Evolutionary conservation across 2,329 filamentous ascomycete species (phyloP).

Genomic region (Stenocarpella maydis): DNA sequence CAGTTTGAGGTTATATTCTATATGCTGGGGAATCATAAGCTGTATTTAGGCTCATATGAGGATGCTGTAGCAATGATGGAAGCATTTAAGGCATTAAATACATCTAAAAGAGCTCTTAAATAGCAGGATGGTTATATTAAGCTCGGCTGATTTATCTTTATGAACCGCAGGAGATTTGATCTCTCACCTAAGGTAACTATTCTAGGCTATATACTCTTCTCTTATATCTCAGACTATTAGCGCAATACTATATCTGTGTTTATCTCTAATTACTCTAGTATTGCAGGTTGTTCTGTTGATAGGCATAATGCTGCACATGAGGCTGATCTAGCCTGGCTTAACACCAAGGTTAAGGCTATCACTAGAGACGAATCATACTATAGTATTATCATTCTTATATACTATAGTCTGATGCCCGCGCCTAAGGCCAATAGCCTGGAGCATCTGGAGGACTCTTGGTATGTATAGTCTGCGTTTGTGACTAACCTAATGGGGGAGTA

Average conservation of each 20-base stretch:
- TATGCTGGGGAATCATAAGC: conserved; percentile 11
- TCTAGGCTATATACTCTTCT: conserved; percentile 1
- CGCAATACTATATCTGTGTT: not conserved
- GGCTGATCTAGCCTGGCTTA: conserved; percentile 2
- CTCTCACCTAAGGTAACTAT: not conserved
- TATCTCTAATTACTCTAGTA: not conserved
- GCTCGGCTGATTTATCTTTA: not conserved
- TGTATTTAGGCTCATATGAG: not conserved
- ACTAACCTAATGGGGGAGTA: not conserved
- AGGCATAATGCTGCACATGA: not conserved
- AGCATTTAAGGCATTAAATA: not conserved
- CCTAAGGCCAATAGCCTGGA: not conserved
- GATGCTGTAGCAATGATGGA: not conserved
- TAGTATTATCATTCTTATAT: not conserved
- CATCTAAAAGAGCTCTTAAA: not conserved
- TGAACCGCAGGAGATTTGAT: conserved; percentile 1
- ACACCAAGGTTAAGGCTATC: not conserved
- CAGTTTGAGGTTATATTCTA: not conserved
- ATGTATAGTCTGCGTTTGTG: not conserved
- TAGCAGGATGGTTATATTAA: not conserved
- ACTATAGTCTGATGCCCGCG: not conserved
- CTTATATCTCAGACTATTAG: not conserved
- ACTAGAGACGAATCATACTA: not conserved
- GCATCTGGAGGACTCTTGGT: not conserved
- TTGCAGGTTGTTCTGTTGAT: not conserved